Base-by-base conservation (phyloP, 495 filamentous ascomycete species). In the Penicillium manginii region DNA sequence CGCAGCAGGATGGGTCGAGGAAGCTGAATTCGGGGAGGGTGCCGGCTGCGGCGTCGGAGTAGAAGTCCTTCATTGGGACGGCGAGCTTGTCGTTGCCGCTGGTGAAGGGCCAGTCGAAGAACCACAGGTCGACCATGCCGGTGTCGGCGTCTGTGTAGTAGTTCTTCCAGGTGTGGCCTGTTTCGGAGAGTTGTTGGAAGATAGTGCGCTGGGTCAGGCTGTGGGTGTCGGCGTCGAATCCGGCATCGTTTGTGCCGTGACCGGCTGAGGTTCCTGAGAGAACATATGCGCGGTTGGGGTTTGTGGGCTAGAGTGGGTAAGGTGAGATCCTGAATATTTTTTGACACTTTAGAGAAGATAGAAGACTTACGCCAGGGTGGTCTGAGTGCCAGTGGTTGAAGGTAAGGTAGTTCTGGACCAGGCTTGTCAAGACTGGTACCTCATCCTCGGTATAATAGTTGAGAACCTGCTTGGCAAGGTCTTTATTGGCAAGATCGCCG, bases 371-470 rank as follows among this genome's bases (percentile, higher is more conserved):
- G 11, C 81, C 81, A 2, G 80, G 80, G 37, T 79, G 68, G 51
- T 73, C 69, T 10, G 78, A 77, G 63, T 78, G 76, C 80, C 81
- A 84, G 62, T 77, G 69, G 70, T 83, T 78, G 62, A 84, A 82
- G 21, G 75, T 72, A 0, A 78, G 65, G 61, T 77, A 84, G 61
- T 83, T 79, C 51, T 83, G 69, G n/a, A 77, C 78, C 57, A 84
- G 63, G 12, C 67, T 47, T 6, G 67, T 73, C 33, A 83, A 66
- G 10, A 82, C 76, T 11, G 79, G 80, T 14, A 82, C 69, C 60
- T 83, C 67, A 1, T 76, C 74, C 52, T 76, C 74, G 23, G 77
- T 78, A 52, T 82, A 83, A 66, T 82, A 82, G 65, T 79, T 76
- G 57, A 84, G 71, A 29, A 78, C 80, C 66, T 83, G 71, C 35